Base-by-base conservation (phyloP, 2,329 filamentous ascomycete genomes). In the Claviceps maximensis region DNA sequence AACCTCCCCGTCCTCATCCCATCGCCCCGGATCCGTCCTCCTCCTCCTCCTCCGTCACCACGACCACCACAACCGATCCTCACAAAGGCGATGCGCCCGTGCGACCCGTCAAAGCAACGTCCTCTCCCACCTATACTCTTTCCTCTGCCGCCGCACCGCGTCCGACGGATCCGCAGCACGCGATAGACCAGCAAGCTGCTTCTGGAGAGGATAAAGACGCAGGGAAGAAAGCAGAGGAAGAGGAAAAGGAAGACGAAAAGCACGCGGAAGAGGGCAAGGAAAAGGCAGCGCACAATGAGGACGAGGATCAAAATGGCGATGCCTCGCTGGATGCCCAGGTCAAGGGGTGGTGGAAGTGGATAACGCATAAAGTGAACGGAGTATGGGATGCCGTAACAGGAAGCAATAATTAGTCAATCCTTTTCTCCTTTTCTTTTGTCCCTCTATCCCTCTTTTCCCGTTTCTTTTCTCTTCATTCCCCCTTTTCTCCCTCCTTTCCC, bases 301-400 rank as follows among this genome's bases (percentile, higher is more conserved):
- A 55, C 12, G 54, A 58, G 13, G 55, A 48, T 7, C 57, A 59
- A 21, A 42, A 33, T 5, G n/a, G 5, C 53, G 58, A 2, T 5
- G 61, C 65, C 4, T 61, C 62, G 2, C 58, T 63, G 6, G 58
- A 65, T 1, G 62, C 66, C 29, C n/a, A 47, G 36, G 62, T 66
- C 17, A 62, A 73, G 55, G 64, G 65, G 4, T 67, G 74, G 36
- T 79, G 75, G 74, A 67, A 74, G 49, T 80, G 77, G 77, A 58
- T 80, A 13, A 72, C 68, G 2, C 72, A 70, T 38, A 72, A 77
- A 56, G 61, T 78, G 13, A 67, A 66, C 33, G 64, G 72, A 36
- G 64, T 71, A 23, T 77, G 73, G 74, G 64, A 68, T 40, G 73
- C 74, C 58, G 65, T 77, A 19, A 69, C 59, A 13, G 65, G 63